Conservation (phyloP, 2,329 filamentous ascomycete genomes). For the Verruconis gallopava region DNA sequence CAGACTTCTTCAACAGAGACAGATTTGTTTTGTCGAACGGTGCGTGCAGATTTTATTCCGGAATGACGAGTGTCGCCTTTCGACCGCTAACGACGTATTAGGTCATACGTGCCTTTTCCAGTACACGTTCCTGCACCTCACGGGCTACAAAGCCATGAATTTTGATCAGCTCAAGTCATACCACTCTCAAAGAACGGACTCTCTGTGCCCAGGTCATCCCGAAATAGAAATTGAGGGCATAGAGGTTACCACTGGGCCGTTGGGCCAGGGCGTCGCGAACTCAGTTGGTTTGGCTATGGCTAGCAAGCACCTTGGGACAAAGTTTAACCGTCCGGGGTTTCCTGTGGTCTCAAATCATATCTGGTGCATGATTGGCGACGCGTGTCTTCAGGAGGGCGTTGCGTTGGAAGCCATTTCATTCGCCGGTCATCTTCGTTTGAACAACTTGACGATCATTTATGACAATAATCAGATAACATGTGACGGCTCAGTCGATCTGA, state of each 20-base stretch:
- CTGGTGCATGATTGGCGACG: slow-evolving; percentile 46
- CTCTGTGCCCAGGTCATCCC: slow-evolving; percentile 42
- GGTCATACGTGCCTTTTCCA: slow-evolving; percentile 43
- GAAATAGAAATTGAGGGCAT: slow-evolving; percentile 46
- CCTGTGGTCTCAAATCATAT: slow-evolving; percentile 39
- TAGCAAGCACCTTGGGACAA: slow-evolving; percentile 41
- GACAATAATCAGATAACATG: slow-evolving; percentile 51
- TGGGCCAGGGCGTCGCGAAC: slow-evolving; percentile 49
- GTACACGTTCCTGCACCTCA: slow-evolving; percentile 41
- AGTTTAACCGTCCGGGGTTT: slow-evolving; percentile 38
- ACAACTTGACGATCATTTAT: slow-evolving; percentile 46
- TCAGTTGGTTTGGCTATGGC: slow-evolving; percentile 47
- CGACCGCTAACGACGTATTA: slow-evolving; percentile 12
- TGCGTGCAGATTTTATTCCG: no score
- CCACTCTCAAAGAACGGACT: slow-evolving; percentile 34
- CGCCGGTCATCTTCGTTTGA: slow-evolving; percentile 42
- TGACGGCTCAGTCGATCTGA: slow-evolving; percentile 42
- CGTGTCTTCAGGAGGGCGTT: slow-evolving; percentile 46
- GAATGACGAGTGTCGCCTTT: not conserved
- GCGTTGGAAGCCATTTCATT: slow-evolving; percentile 43
- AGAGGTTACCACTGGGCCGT: slow-evolving; percentile 46
- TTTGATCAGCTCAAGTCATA: slow-evolving; percentile 45
- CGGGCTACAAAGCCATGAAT: slow-evolving; percentile 42
- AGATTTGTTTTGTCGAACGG: slow-evolving; percentile 50
- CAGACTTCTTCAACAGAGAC: slow-evolving; percentile 47